These are phyloP conservation scores for Perkinsus chesapeaki DNA, from an alignment of 169 alveolate species.

Conservation along the genomic window DNA sequence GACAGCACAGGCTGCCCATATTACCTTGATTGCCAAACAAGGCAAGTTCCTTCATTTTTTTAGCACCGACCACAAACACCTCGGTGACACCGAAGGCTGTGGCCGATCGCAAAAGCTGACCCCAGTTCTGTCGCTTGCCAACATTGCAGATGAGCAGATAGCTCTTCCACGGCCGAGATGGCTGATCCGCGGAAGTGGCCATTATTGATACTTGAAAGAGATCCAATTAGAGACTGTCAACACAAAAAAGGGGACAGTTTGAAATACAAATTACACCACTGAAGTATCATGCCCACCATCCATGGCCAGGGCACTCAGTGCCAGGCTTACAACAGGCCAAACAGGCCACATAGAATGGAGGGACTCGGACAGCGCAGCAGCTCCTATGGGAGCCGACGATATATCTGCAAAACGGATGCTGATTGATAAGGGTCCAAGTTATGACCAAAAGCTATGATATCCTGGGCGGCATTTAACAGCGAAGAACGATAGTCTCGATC, in stretches of 20 bases:
- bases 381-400: neutral
- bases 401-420: neutral
- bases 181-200: constrained; percentile 1
- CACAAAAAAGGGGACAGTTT: neutral
- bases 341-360: neutral
- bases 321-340: neutral
- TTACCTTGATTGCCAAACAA: constrained; percentile 32
- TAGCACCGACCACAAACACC: constrained; percentile 37
- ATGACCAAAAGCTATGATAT: neutral
- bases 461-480: neutral
- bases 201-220: neutral
- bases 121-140: constrained; percentile 36
- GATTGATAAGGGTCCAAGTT: neutral
- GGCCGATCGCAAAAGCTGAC: constrained; percentile 35
- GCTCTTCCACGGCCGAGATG: constrained; percentile 5
- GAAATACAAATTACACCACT: neutral
- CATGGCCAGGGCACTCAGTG: neutral
- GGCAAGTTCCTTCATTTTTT: constrained; percentile 11
- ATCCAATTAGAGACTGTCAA: neutral
- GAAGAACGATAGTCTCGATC: neutral
- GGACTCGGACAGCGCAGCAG: neutral
- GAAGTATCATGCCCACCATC: neutral
- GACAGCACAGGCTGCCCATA: too few relatives aligned
- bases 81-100: constrained; percentile 41
- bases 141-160: constrained; percentile 32